Evolutionary conservation across 345 rosid genomes (phyloP).

Genomic region (Hibiscus mutabilis): DNA sequence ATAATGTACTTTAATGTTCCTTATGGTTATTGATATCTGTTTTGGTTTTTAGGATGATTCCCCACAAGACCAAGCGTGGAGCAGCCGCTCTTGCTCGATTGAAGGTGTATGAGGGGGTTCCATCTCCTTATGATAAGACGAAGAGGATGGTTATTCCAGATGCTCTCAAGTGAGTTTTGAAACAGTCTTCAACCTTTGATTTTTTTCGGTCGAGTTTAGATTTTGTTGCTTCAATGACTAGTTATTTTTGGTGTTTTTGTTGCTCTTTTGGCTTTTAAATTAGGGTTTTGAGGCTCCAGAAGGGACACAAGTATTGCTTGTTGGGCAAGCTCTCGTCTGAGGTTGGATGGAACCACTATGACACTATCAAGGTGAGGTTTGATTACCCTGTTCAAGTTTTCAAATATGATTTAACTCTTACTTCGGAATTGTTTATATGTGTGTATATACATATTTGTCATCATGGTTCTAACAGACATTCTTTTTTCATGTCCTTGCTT

Average conservation of each 20-base stretch:
- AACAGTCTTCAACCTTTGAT: background rate
- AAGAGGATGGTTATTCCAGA: background rate
- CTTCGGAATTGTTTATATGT: background rate
- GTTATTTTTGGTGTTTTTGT: background rate
- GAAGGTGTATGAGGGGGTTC: background rate
- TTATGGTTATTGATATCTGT: background rate
- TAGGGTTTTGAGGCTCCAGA: constrained; percentile 1
- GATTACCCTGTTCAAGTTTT: background rate
- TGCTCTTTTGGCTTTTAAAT: background rate
- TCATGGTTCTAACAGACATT: background rate
- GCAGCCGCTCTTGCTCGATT: background rate
- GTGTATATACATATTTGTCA: background rate
- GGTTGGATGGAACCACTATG: background rate
- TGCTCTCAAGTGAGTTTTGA: background rate
- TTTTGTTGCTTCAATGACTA: background rate
- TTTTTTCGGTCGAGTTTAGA: background rate
- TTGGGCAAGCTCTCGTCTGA: background rate
- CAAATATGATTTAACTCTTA: background rate
- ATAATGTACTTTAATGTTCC: background rate
- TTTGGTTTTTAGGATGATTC: background rate
- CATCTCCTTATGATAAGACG: background rate
- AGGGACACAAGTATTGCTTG: background rate
- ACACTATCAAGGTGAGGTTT: background rate
- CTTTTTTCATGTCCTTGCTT: background rate
- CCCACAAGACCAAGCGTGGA: background rate